Evolutionary conservation across 2,329 filamentous ascomycete species (phyloP).

Genomic region (Fusarium beomiforme): DNA sequence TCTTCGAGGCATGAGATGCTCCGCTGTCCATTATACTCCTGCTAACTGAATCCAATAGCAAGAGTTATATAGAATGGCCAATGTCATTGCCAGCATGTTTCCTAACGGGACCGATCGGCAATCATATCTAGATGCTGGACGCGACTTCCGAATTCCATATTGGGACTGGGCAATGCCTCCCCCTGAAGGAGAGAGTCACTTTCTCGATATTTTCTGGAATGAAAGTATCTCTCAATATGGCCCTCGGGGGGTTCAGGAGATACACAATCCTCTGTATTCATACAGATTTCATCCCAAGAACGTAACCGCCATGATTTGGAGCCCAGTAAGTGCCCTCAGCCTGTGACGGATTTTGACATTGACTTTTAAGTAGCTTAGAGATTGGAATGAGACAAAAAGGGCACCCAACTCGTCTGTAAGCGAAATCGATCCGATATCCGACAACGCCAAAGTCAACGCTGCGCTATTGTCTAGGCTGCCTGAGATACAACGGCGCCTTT

Average conservation of each 20-base stretch:
- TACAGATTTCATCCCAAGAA: slow-evolving; percentile 71
- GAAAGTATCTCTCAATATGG: slow-evolving; percentile 63
- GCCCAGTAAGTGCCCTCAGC: slow-evolving; percentile 60
- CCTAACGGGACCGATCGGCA: slow-evolving; percentile 56
- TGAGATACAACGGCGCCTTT: slow-evolving; percentile 70
- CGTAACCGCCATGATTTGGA: slow-evolving; percentile 64
- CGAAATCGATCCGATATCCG: slow-evolving; percentile 55
- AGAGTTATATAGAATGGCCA: slow-evolving; percentile 50
- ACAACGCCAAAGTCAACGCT: slow-evolving; percentile 65
- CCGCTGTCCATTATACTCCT: not conserved
- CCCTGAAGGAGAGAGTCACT: slow-evolving; percentile 59
- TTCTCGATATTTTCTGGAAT: slow-evolving; percentile 57
- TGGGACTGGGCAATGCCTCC: slow-evolving; percentile 68
- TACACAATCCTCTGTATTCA: slow-evolving; percentile 70
- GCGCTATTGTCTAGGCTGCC: slow-evolving; percentile 57
- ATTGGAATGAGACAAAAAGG: slow-evolving; percentile 69
- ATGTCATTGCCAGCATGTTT: slow-evolving; percentile 59
- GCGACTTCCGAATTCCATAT: slow-evolving; percentile 65
- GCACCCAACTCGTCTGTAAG: slow-evolving; percentile 55
- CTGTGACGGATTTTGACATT: not conserved
- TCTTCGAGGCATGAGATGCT: slow-evolving; percentile 60
- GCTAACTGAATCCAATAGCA: slow-evolving; percentile 45
- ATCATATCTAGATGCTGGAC: slow-evolving; percentile 62
- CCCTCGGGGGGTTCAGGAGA: slow-evolving; percentile 64
- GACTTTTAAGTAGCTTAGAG: slow-evolving; percentile 58